Conservation (phyloP, 441 rosid genomes). For the Rhodomyrtus psidioides region DNA sequence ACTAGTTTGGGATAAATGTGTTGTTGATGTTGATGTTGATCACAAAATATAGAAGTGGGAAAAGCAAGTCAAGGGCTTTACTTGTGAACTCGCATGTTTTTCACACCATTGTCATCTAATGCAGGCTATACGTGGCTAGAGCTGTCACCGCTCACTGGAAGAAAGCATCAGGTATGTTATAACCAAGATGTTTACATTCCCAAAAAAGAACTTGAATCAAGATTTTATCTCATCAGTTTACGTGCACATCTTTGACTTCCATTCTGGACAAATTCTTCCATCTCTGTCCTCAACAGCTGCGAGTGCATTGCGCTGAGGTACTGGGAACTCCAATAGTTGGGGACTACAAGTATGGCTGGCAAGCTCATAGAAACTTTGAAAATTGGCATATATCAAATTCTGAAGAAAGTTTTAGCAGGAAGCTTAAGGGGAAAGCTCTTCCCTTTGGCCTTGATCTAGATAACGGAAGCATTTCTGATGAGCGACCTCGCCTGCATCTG, state of each 20-base stretch:
- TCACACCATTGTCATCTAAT: slow-evolving; percentile 3
- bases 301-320: slow-evolving; percentile 93
- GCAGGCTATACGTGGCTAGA: slow-evolving; percentile 91
- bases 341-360: slow-evolving; percentile 90
- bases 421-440: slow-evolving; percentile 13
- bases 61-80: background rate
- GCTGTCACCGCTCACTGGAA: slow-evolving; percentile 80
- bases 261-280: background rate
- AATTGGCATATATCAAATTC: slow-evolving; percentile 16
- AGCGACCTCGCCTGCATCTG: slow-evolving; percentile 78
- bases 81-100: background rate
- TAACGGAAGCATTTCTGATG: slow-evolving; percentile 58
- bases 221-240: background rate
- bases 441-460: slow-evolving; percentile 67
- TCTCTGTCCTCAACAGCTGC: slow-evolving; percentile 38
- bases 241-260: background rate
- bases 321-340: slow-evolving; percentile 93
- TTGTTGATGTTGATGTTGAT: too few relatives aligned
- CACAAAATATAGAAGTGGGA: background rate
- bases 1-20: too few relatives aligned
- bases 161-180: slow-evolving; percentile 86
- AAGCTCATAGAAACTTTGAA: slow-evolving; percentile 52
- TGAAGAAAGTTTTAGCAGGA: slow-evolving; percentile 3
- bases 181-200: background rate
- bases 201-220: background rate